Percentiles rank a stretch among this genome's conserved stretches.
phyloP scores from a whole-genome alignment of 1,284 basidiomycete genomes.

The Cutaneotrichosporon sp. region DNA sequence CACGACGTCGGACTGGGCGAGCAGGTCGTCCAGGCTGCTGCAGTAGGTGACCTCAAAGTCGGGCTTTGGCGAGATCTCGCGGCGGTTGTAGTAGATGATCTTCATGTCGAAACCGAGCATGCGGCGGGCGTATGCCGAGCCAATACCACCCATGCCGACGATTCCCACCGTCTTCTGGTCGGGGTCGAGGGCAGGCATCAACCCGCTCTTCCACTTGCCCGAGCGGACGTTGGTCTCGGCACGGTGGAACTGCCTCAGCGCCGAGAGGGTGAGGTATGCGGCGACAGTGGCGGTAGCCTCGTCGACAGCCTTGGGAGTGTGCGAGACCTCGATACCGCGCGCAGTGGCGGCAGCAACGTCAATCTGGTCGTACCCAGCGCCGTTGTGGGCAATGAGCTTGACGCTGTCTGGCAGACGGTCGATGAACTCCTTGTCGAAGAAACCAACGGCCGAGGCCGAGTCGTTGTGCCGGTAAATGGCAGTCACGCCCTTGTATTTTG shows the following conservation, averaged over 20 bases:
- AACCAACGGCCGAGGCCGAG: slow-evolving; percentile 59
- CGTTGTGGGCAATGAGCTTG: slow-evolving; percentile 86
- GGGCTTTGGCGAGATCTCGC: slow-evolving; percentile 61
- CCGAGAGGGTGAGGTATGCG: slow-evolving; percentile 77
- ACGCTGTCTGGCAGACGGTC: slow-evolving; percentile 64
- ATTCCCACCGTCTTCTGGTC: slow-evolving; percentile 77
- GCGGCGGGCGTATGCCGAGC: slow-evolving; percentile 54
- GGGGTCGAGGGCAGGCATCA: slow-evolving; percentile 67
- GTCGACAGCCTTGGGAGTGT: slow-evolving; percentile 87
- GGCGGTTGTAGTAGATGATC: slow-evolving; percentile 77
- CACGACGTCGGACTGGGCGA: slow-evolving; percentile 74
- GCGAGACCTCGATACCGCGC: slow-evolving; percentile 77
- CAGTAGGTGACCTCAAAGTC: slow-evolving; percentile 72
- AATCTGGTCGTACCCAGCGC: slow-evolving; percentile 87
- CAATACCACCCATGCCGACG: slow-evolving; percentile 88
- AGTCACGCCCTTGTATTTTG: slow-evolving; percentile 70
- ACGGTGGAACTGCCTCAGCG: slow-evolving; percentile 73
- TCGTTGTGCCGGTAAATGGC: slow-evolving; percentile 71
- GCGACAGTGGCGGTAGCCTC: slow-evolving; percentile 88
- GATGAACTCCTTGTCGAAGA: slow-evolving; percentile 77
- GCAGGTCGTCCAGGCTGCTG: slow-evolving; percentile 66
- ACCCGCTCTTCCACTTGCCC: slow-evolving; percentile 61
- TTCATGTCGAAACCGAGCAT: slow-evolving; percentile 63
- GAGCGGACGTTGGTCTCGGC: slow-evolving; percentile 66
- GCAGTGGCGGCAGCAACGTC: slow-evolving; percentile 72